Conservation (phyloP, 129 eudicot species). For the Smallanthus sonchifolius region DNA sequence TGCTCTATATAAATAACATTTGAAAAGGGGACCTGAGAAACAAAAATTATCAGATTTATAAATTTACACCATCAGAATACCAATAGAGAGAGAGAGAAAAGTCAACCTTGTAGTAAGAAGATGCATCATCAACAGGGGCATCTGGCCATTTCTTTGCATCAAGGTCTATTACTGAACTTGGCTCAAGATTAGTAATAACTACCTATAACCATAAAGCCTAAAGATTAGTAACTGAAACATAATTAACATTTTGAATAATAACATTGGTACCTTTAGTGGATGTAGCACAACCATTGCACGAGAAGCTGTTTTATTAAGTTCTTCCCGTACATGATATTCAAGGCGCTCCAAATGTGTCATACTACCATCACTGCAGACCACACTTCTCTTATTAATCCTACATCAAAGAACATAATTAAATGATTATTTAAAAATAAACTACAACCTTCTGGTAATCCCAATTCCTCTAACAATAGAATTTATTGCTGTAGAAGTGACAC, state of each 20-base stretch:
- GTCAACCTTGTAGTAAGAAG: slow-evolving; percentile 73
- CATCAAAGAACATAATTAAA: background rate
- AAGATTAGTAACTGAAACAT: background rate
- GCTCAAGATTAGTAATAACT: slow-evolving; percentile 77
- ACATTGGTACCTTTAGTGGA: slow-evolving; percentile 71
- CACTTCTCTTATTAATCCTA: background rate
- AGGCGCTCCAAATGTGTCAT: slow-evolving; percentile 72
- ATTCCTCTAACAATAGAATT: slow-evolving; percentile 86
- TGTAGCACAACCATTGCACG: slow-evolving; percentile 80
- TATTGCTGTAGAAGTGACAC: slow-evolving; percentile 75
- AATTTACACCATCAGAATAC: background rate
- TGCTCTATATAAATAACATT: slow-evolving; percentile 67
- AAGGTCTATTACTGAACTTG: slow-evolving; percentile 55
- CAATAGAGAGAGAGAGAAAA: background rate
- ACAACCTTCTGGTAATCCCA: slow-evolving; percentile 87
- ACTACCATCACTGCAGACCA: slow-evolving; percentile 66
- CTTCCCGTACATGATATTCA: slow-evolving; percentile 86
- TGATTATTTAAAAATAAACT: background rate
- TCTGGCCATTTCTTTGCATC: slow-evolving; percentile 98
- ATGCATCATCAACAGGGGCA: slow-evolving; percentile 66
- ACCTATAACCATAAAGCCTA: slow-evolving; percentile 39
- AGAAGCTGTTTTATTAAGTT: slow-evolving; percentile 76
- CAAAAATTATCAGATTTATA: background rate
- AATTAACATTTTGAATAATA: background rate
- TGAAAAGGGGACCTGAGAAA: slow-evolving; percentile 70